Evolutionary conservation across 2,329 filamentous ascomycete species (phyloP).

Genomic region (Periconia sp.): DNA sequence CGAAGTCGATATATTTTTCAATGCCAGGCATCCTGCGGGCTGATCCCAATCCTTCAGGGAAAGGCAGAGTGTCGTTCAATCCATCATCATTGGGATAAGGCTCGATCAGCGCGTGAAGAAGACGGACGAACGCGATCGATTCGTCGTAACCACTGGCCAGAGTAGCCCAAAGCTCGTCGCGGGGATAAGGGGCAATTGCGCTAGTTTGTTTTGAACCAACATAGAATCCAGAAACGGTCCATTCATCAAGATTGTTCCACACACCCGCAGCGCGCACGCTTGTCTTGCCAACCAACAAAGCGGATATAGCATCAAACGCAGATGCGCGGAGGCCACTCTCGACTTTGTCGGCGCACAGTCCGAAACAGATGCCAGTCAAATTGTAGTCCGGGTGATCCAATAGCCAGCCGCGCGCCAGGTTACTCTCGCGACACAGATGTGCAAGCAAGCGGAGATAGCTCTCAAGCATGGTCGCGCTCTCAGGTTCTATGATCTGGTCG

Average conservation of each 20-base stretch:
- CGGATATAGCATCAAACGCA: slow-evolving; percentile 75
- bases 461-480: slow-evolving; percentile 95
- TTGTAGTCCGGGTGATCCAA: slow-evolving; percentile 67
- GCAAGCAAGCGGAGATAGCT: slow-evolving; percentile 88
- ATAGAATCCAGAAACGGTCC: slow-evolving; percentile 56
- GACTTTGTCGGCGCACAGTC: slow-evolving; percentile 75
- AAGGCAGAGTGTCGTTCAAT: slow-evolving; percentile 76
- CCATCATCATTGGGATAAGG: slow-evolving; percentile 64
- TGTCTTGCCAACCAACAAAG: slow-evolving; percentile 75
- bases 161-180: slow-evolving; percentile 64
- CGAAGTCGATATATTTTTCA: slow-evolving; percentile 90
- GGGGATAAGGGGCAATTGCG: slow-evolving; percentile 20
- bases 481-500: slow-evolving; percentile 76
- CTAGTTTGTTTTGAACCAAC: slow-evolving; percentile 34
- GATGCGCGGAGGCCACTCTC: slow-evolving; percentile 78
- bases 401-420: slow-evolving; percentile 71
- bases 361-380: slow-evolving; percentile 73
- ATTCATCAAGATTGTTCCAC: slow-evolving; percentile 80
- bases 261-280: slow-evolving; percentile 68
- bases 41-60: slow-evolving; percentile 81
- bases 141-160: slow-evolving; percentile 82
- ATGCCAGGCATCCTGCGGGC: slow-evolving; percentile 81
- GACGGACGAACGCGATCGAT: slow-evolving; percentile 77
- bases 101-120: slow-evolving; percentile 71
- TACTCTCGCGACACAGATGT: slow-evolving; percentile 76